Conservation (phyloP, 83 land plant species). For the Picea abies region DNA sequence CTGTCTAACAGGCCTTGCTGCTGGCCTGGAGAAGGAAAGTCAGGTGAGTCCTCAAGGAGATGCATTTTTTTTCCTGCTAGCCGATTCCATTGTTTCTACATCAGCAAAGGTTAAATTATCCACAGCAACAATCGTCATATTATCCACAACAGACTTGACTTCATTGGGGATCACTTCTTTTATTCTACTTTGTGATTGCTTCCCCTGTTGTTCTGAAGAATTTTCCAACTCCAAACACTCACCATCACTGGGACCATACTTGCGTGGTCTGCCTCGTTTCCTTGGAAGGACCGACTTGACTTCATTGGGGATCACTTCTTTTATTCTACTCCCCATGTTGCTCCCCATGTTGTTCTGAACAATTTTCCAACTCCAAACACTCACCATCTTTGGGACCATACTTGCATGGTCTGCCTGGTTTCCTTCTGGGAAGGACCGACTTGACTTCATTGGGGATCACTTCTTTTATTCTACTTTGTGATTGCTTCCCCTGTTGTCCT, state of each 20-base stretch:
- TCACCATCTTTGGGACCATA: no score
- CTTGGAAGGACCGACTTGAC: neutral
- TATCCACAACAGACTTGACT: neutral
- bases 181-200: neutral
- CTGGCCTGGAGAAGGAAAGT: neutral
- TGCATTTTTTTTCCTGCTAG: neutral
- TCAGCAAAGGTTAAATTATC: neutral
- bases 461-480: neutral
- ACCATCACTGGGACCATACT: no score
- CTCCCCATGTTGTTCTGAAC: no score
- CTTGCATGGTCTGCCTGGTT: neutral
- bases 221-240: no score
- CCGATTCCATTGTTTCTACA: neutral
- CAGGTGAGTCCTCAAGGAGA: neutral
- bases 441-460: neutral
- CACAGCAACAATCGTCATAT: neutral
- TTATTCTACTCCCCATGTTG: neutral
- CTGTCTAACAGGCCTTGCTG: conserved; percentile 3
- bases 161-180: no score
- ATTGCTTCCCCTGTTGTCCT: no score
- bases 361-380: no score
- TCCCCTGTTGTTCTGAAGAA: no score
- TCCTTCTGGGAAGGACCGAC: neutral
- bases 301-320: neutral
- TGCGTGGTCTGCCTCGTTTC: neutral